These are phyloP conservation scores for Candolleomyces aberdarensis DNA, from an alignment of 768 basidiomycete species.

Conservation along the genomic window DNA sequence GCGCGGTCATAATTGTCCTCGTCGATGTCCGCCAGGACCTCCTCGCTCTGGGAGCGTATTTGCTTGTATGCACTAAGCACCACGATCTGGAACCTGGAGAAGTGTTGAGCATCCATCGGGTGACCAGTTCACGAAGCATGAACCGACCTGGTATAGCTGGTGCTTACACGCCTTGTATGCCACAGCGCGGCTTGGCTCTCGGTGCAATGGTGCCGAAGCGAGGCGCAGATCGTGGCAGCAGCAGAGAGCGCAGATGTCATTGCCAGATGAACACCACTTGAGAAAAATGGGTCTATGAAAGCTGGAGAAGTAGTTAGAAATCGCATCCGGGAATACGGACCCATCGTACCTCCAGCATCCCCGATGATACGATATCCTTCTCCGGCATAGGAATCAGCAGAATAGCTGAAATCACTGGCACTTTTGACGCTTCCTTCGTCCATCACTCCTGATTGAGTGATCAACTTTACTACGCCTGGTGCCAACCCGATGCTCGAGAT, in stretches of 20 bases:
- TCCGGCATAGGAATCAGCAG: constrained; percentile 54
- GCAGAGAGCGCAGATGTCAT: constrained; percentile 61
- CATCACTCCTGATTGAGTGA: constrained; percentile 36
- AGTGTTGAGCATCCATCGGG: neutral
- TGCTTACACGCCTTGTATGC: constrained; percentile 55
- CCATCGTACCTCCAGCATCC: constrained; percentile 56
- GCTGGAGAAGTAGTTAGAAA: constrained; percentile 28
- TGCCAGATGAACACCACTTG: constrained; percentile 61
- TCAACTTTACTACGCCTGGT: constrained; percentile 42
- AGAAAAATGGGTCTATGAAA: constrained; percentile 67
- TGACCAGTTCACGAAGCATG: neutral
- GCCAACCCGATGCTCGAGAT: constrained; percentile 42
- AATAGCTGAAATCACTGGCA: constrained; percentile 64
- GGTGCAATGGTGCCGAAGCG: constrained; percentile 46
- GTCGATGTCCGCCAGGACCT: constrained; percentile 59
- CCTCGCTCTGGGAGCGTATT: constrained; percentile 54
- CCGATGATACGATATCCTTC: constrained; percentile 57
- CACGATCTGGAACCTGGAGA: constrained; percentile 58
- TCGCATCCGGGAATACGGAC: neutral
- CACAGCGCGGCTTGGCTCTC: constrained; percentile 46
- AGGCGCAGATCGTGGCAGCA: constrained; percentile 53
- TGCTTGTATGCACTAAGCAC: constrained; percentile 75
- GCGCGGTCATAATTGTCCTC: constrained; percentile 72
- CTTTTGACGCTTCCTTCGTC: constrained; percentile 44
- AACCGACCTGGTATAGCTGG: constrained; percentile 54